Evolutionary conservation across 495 filamentous ascomycete species (phyloP), one percentile per base, ranked within the genome.

Genomic region (Letharia columbiana): DNA sequence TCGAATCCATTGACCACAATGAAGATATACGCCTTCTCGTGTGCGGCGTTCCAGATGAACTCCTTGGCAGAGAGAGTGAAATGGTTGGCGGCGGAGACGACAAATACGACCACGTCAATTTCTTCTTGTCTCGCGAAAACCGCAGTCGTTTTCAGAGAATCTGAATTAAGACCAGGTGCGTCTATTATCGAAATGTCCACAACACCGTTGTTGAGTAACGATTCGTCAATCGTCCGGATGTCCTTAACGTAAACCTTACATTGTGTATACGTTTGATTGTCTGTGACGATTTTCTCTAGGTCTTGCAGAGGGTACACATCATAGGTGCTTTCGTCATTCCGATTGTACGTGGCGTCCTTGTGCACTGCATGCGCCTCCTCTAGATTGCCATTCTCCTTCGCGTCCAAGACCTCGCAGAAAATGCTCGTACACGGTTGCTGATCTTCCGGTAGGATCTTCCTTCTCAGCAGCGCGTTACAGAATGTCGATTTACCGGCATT

Each of bases 401-500:
- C 88, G 77, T 98, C 91, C 52, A 98, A 79, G 4, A 98, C 94
- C 74, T 98, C 94, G 73, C 95, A 98, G 78, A 98, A 98, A 64
- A 98, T 96, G 75, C 89, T 94, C 8, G 94, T 98, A 77, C 95
- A 98, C n/a, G 94, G 94, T 71, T 96, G 94, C 74, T 98, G 92
- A 69, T 98, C 95, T 77, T 96, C 94, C 7, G 94, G 94, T 20
- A 98, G 79, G 20, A 98, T 83, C 76, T 97, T 97, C 65, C 92
- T 87, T 54, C 94, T 87, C 47, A 98, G 78, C 33, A 98, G 78
- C 13, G 94, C 95, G 77, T 98, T 98, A 79, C 94, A 98, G 70
- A 98, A 98, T 8, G 94, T 98, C 15, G 94, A 98, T 73, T 98
- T 98, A 71, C 94, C 94, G 18, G 94, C 93, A 74, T 98, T 98